These are phyloP conservation scores for Cladosporium sp. DNA, from an alignment of 2,329 filamentous ascomycete genomes.

Conservation along the genomic window DNA sequence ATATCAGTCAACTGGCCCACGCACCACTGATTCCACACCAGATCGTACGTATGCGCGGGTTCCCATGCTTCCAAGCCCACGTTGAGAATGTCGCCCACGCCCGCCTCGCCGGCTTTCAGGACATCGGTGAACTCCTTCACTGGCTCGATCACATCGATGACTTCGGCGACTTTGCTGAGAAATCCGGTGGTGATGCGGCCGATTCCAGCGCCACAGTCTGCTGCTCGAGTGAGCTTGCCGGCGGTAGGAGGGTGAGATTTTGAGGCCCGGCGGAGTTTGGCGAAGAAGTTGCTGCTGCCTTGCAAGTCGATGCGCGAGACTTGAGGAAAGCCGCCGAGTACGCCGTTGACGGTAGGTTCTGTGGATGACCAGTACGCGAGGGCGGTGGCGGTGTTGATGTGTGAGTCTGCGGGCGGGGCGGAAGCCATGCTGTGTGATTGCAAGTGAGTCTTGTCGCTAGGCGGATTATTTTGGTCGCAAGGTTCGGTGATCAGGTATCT, in stretches of 20 bases:
- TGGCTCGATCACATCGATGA: conserved; percentile 81
- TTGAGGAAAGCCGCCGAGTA: conserved; percentile 72
- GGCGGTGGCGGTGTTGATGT: conserved; percentile 41
- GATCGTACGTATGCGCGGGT: conserved; percentile 56
- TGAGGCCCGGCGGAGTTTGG: conserved; percentile 54
- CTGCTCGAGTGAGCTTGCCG: conserved; percentile 38
- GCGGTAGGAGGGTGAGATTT: conserved; percentile 23
- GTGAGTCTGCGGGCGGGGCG: conserved; percentile 34
- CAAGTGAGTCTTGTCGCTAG: not conserved
- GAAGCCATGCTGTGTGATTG: conserved; percentile 61
- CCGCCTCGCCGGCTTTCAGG: conserved; percentile 45
- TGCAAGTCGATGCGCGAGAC: conserved; percentile 68
- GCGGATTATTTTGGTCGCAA: no score
- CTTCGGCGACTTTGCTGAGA: conserved; percentile 63
- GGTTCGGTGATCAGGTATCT: no score
- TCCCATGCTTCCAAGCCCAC: conserved; percentile 72
- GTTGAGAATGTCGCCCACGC: conserved; percentile 63
- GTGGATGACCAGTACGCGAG: conserved; percentile 51
- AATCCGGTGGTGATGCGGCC: conserved; percentile 77
- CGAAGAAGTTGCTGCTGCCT: conserved; percentile 65
- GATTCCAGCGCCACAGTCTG: conserved; percentile 66
- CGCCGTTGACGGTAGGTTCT: conserved; percentile 60
- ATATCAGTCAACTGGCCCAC: conserved; percentile 73
- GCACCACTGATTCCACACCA: conserved; percentile 93
- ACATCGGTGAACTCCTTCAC: conserved; percentile 72